Percentiles rank a stretch among this genome's conserved stretches.
These are phyloP conservation scores for Neonectria faginata DNA, from an alignment of 2,329 filamentous ascomycete genomes.

Conservation along the genomic window DNA sequence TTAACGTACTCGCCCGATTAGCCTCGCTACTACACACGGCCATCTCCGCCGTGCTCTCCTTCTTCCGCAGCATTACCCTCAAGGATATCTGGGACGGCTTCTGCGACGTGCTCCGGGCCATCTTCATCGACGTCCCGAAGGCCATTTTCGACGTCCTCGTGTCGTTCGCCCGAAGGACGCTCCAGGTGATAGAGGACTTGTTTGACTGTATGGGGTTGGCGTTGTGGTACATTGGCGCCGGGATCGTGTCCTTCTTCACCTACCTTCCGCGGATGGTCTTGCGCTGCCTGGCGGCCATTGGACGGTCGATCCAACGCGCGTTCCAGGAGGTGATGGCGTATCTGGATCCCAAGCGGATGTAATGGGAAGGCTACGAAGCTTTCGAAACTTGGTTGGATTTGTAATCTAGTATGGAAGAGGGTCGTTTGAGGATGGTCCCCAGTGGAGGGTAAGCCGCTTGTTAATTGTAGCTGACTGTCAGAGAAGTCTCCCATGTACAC, in stretches of 20 bases:
- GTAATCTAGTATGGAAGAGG: not conserved
- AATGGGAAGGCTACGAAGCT: not conserved
- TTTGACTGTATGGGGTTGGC: conserved; percentile 49
- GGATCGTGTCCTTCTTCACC: conserved; percentile 46
- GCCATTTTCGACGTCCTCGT: conserved; percentile 43
- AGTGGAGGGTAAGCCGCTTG: not conserved
- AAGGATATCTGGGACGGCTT: conserved; percentile 55
- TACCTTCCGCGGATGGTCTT: conserved; percentile 51
- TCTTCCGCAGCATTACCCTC: conserved; percentile 52
- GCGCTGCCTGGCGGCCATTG: conserved; percentile 48
- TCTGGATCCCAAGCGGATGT: conserved; percentile 52
- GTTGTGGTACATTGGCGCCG: conserved; percentile 43
- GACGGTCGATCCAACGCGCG: conserved; percentile 46
- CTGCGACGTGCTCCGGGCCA: conserved; percentile 42
- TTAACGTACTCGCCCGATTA: conserved; percentile 41
- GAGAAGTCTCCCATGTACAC: not conserved
- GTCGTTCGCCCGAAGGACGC: conserved; percentile 40
- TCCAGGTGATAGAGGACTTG: conserved; percentile 45
- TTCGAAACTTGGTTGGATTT: not conserved
- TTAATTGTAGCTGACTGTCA: not conserved
- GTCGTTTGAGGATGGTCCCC: not conserved
- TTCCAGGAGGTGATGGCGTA: conserved; percentile 53
- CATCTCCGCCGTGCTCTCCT: conserved; percentile 48
- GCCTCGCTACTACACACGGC: conserved; percentile 53
- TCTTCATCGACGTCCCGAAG: conserved; percentile 49